Evolutionary conservation across 1,284 basidiomycete genomes (phyloP), one percentile per base, ranked within the genome.

Genomic region (Leccinum insigne): DNA sequence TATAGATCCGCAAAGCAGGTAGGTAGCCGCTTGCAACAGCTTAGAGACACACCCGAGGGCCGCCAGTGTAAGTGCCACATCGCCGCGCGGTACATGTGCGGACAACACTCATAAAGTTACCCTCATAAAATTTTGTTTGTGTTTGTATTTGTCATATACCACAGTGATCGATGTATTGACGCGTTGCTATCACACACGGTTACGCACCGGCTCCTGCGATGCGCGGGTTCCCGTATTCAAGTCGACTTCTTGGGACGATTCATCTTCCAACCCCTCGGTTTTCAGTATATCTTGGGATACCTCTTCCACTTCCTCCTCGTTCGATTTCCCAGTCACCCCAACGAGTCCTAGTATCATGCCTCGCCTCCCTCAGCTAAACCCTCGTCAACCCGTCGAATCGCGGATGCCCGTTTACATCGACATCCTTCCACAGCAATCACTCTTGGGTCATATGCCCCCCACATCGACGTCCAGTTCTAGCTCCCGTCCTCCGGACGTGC

Each of bases 1-100:
- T 80, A 81, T 66, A 82, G 89, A 67, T 87, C 87, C 10, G 84
- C 89, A 38, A 91, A 91, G 73, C 89, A 91, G 75, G 89, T 91
- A 54, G 89, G 89, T 60, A 89, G 87, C 71, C 87, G 89, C 61
- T 80, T 91, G 42, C 89, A 91, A 73, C 89, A 91, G 70, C 81
- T 91, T 61, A 80, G 88, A 70, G 88, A 90, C 75, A 88, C 88
- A 4, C 82, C 83, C 68, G 85, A 86, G 58, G 88, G 87, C 54
- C 87, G 88, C 72, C 80, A 84, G 72, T 79, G 89, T 90, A 72
- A 76, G 88, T 82, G 56, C 11, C 64, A 66, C 49, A 58, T 60
- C 40, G 2, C 64, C 66, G 63, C 40, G 64, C 68, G 67, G 69
- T 67, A 62, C 62, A 58, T 75, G 63, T 76, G 73, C 77, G 73